A percentile compares a stretch with the other conserved stretches of the same genome.
Conservation (phyloP, 768 basidiomycete species). For the Lactarius tabidus region DNA sequence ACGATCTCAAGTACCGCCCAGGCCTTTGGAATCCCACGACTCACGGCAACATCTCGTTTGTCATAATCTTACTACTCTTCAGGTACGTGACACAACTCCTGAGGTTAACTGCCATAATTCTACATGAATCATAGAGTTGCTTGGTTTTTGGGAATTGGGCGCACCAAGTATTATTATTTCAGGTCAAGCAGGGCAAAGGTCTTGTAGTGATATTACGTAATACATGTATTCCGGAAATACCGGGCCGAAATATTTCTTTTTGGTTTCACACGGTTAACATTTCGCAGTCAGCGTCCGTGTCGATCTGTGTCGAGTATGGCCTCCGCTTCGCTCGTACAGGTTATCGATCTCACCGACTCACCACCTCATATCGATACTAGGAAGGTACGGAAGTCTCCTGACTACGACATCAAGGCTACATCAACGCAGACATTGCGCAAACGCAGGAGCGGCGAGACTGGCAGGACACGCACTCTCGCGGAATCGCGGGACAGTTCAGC, state of each 20-base stretch:
- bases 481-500: background rate
- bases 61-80: conserved; percentile 49
- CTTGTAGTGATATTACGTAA: background rate
- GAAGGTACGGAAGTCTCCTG: background rate
- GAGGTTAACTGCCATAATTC: background rate
- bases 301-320: conserved; percentile 11
- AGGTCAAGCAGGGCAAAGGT: conserved; percentile 24
- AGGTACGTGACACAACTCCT: conserved; percentile 41
- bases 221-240: background rate
- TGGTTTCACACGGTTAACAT: conserved; percentile 1
- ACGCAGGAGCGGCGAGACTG: conserved; percentile 15
- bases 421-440: background rate
- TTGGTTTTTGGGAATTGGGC: conserved; percentile 40
- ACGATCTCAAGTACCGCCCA: conserved; percentile 46
- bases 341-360: conserved; percentile 24
- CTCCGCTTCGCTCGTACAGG: conserved; percentile 12
- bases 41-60: conserved; percentile 72
- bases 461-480: background rate
- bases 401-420: background rate
- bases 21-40: conserved; percentile 65
- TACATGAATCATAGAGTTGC: conserved; percentile 30
- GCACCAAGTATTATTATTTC: conserved; percentile 32
- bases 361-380: conserved; percentile 1
- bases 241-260: background rate
- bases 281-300: background rate